phyloP scores from a whole-genome alignment of 192 early-diverging fungal species.

The Backusella westeae region DNA sequence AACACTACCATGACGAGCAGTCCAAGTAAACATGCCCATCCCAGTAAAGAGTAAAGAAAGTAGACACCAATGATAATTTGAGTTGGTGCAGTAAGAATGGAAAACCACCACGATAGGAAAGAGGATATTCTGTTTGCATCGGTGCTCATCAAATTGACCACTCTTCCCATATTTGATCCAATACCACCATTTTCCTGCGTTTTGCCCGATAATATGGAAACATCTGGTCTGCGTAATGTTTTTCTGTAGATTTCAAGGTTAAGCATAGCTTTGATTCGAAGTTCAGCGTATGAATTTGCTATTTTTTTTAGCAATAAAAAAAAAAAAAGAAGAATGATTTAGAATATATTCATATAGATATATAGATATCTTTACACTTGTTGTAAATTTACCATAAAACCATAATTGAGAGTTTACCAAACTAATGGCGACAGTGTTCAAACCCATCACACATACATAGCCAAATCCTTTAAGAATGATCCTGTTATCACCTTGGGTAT shows the following conservation, averaged over 20 bases:
- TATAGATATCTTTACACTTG: neutral
- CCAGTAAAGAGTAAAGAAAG: conserved; percentile 74
- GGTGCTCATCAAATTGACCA: conserved; percentile 71
- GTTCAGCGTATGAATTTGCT: conserved; percentile 24
- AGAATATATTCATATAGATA: neutral
- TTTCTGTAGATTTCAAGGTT: conserved; percentile 62
- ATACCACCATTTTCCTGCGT: conserved; percentile 31
- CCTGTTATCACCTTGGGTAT: neutral
- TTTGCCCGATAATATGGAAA: conserved; percentile 27
- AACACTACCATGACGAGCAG: conserved; percentile 53
- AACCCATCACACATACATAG: neutral
- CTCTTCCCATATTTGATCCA: conserved; percentile 44
- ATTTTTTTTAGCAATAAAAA: neutral
- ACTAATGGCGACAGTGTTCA: conserved; percentile 36
- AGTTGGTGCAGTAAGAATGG: conserved; percentile 54
- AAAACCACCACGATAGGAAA: conserved; percentile 46
- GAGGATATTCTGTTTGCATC: conserved; percentile 62
- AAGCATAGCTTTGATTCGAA: conserved; percentile 16
- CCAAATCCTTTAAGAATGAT: neutral
- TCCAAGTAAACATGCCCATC: conserved; percentile 73
- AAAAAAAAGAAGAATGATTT: neutral
- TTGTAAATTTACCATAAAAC: conserved; percentile 13
- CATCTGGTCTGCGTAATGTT: conserved; percentile 49
- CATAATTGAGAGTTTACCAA: conserved; percentile 15
- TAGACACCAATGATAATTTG: conserved; percentile 61